Base-by-base conservation (phyloP, 75 land plant species). In the Ceratopteris richardii region DNA sequence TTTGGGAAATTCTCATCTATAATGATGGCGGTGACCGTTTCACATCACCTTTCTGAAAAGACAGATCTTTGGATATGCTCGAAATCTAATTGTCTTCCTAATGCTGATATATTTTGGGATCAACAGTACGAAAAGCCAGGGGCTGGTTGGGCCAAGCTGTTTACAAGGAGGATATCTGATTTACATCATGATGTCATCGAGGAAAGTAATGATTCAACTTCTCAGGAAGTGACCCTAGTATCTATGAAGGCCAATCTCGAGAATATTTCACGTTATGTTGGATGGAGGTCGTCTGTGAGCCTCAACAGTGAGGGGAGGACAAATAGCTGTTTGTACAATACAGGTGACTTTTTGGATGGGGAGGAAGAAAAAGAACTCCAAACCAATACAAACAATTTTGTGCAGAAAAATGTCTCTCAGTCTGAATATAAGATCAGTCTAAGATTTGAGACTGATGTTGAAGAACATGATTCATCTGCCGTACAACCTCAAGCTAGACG, bases 1-100 rank as follows among this genome's bases (percentile, higher is more conserved):
- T 31, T 54, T 2, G 77, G 77, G 39, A 70, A 40, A 12, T 57
- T 69, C 22, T 70, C 77, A 10, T 31, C 58, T 12, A 44, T 75
- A 13, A 54, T 71, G 14, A 19, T 75, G 54, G 66, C 77, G 31
- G 62, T 75, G 31, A 47, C 63, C 7, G 77, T 70, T 29, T 73
- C 77, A 7, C 73, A 75, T 56, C 56, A 75, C 14, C 14, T 52
- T 23, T 12, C 18, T 24, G 29, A 26, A 23, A 23, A 52, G 27
- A 28, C 54, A 23, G 54, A 52, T 52, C 29, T 52, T 23, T 52
- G 54, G 54, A 14, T 52, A 22, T 22, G 24, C 25, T 24, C 27
- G 29, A 26, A 24, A 5, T 46, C 21, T 2, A 17, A n/a, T 5
- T n/a, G 14, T 46, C 14, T 17, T 46, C 2, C 14, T 14, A 17